These are phyloP conservation scores for Amanita inopinata DNA, from an alignment of 768 basidiomycete genomes.

Conservation along the genomic window DNA sequence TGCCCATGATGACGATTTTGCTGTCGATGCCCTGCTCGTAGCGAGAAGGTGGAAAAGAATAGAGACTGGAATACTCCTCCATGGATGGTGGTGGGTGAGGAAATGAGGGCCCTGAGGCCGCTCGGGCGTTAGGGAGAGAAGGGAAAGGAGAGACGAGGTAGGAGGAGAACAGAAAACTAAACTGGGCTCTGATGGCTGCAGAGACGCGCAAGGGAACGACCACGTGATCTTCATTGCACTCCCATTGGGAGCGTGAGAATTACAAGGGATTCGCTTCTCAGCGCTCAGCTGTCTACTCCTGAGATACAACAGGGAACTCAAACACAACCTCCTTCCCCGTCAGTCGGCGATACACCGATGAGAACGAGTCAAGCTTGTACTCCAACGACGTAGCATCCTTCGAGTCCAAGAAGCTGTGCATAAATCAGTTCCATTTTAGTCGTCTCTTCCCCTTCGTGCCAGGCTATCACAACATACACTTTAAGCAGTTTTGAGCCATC, in stretches of 20 bases:
- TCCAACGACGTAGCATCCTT: conserved; percentile 97
- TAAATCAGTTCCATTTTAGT: conserved; percentile 14
- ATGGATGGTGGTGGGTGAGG: conserved; percentile 22
- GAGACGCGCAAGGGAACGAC: conserved; percentile 10
- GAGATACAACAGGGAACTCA: conserved; percentile 75
- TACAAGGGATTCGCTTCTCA: no score
- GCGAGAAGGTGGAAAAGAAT: conserved; percentile 57
- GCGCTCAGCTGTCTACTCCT: no score
- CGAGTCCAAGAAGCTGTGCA: conserved; percentile 82
- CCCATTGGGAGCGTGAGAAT: no score
- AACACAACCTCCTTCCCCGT: conserved; percentile 97
- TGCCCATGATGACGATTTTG: conserved; percentile 95
- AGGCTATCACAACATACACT: conserved; percentile 84
- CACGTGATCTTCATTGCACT: conserved; percentile 22
- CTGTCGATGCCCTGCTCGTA: conserved; percentile 85
- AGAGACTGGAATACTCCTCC: conserved; percentile 47
- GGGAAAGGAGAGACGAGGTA: conserved; percentile 18
- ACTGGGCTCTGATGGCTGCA: conserved; percentile 13
- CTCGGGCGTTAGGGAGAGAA: conserved; percentile 33
- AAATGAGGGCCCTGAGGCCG: conserved; percentile 31
- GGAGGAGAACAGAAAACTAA: conserved; percentile 22
- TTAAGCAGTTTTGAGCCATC: conserved; percentile 95
- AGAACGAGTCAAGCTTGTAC: conserved; percentile 99
- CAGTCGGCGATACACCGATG: conserved; percentile 89
- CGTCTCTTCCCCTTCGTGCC: no score